A percentile compares a stretch with the other conserved stretches of the same genome.
These are phyloP conservation scores for Cylindrotheca fusiformis DNA, from an alignment of 108 stramenopile species.

Conservation along the genomic window DNA sequence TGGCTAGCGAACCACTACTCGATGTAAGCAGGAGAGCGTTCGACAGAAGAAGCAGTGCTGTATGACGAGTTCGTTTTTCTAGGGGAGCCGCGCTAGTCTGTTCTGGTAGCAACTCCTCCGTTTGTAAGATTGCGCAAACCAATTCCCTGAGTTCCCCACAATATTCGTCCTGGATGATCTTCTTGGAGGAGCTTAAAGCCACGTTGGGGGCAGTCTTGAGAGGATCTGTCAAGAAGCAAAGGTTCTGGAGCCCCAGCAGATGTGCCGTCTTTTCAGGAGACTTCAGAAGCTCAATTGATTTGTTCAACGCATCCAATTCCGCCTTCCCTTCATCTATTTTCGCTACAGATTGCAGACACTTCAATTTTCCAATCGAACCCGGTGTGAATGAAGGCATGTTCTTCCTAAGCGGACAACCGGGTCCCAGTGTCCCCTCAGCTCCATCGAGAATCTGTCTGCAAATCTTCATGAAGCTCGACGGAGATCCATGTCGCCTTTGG, in stretches of 20 bases:
- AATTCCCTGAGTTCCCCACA: conserved; percentile 30
- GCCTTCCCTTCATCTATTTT: conserved; percentile 7
- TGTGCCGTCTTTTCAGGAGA: conserved; percentile 48
- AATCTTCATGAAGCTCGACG: conserved; percentile 57
- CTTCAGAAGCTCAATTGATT: conserved; percentile 46
- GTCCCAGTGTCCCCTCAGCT: conserved; percentile 53
- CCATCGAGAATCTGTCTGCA: conserved; percentile 68
- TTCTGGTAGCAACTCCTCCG: conserved; percentile 29
- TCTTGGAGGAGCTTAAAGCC: conserved; percentile 43
- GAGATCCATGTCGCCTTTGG: conserved; percentile 59
- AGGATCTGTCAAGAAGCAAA: conserved; percentile 54
- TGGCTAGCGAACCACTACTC: conserved; percentile 34
- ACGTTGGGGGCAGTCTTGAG: conserved; percentile 50
- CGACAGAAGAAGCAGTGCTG: conserved; percentile 45
- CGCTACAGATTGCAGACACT: conserved; percentile 36
- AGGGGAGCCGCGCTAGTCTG: conserved; percentile 17
- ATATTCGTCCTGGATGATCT: conserved; percentile 42
- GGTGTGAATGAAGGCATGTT: conserved; percentile 20
- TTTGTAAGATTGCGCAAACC: conserved; percentile 29
- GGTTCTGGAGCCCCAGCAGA: conserved; percentile 66
- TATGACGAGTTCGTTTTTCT: conserved; percentile 42
- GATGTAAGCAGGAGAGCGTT: conserved; percentile 47
- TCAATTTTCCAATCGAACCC: conserved; percentile 45
- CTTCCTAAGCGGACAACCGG: conserved; percentile 20
- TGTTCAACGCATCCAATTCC: conserved; percentile 32